Evolutionary conservation across 2,329 filamentous ascomycete genomes (phyloP), one percentile per base, ranked within the genome.

Genomic region (Neurospora sp.): DNA sequence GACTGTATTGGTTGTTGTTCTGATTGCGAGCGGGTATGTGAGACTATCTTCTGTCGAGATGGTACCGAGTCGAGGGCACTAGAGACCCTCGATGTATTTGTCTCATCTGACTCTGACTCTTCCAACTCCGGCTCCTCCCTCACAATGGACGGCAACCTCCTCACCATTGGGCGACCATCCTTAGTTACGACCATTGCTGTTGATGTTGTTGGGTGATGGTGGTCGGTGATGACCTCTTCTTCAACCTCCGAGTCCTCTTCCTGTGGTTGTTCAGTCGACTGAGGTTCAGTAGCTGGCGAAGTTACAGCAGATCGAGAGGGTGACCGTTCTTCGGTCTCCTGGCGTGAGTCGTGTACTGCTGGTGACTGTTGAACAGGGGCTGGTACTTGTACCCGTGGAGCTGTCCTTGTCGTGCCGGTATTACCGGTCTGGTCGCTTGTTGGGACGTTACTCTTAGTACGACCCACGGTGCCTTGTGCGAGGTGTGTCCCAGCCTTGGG

Each of bases 381-480:
- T 28, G 66, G 71, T 19, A 68, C 41, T 40, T 69, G 67, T 57
- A 37, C n/a, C 66, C 40, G 67, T 15, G 67, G 38, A 15, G 23
- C 28, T n/a, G 19, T 41, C n/a, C 41, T 23, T 10, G 15, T 57
- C 37, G 38, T 62, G 12, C 52, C 28, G 46, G 38, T 40, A 19
- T 70, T 69, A 1, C n/a, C 39, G 11, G 38, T 40, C 11, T 65
- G 41, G 19, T 57, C 5, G 39, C 66, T 11, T 37, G n/a, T 23
- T 5, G 69, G 40, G 15, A n/a, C 43, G 10, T 62, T 83, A 3
- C 83, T 86, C 69, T 79, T 84, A 1, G 83, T 79, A 74, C 85
- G 83, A 11, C 82, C 81, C 74, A 89, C 81, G 10, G 84, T 87
- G 12, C 87, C 88, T 70, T 85, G 83, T 3, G 82, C 77, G 8